Conservation (phyloP, 2,329 filamentous ascomycete species). For the Arachnomyces sp. region DNA sequence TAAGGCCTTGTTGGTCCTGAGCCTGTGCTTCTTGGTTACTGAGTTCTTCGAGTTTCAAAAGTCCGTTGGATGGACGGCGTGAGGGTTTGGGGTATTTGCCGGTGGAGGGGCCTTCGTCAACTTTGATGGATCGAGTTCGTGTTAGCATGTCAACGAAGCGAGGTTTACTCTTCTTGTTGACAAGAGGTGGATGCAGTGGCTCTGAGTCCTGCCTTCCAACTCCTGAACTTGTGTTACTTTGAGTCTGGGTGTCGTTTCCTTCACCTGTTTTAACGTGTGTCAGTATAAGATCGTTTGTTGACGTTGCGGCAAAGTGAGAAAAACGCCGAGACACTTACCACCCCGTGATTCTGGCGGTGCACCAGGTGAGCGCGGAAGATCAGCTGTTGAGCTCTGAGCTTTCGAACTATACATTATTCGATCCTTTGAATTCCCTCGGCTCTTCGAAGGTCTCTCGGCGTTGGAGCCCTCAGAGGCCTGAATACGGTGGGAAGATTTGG, state of each 20-base stretch:
- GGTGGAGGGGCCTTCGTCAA: constrained; percentile 32
- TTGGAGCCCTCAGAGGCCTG: constrained; percentile 33
- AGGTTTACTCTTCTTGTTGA: constrained; percentile 35
- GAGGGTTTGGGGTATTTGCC: constrained; percentile 18
- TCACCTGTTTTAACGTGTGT: constrained; percentile 5
- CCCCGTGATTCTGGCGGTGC: constrained; percentile 20
- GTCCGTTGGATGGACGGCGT: constrained; percentile 32
- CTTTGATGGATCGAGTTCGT: constrained; percentile 36
- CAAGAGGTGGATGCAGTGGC: constrained; percentile 12
- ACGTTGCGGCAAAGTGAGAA: neutral
- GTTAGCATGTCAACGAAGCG: constrained; percentile 38
- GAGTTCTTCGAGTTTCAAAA: constrained; percentile 31
- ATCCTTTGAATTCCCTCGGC: constrained; percentile 37
- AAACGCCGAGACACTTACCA: too few species aligned
- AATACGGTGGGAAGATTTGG: constrained; percentile 35
- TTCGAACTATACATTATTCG: constrained; percentile 29
- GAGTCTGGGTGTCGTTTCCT: constrained; percentile 9
- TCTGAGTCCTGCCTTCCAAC: constrained; percentile 18
- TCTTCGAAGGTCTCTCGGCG: constrained; percentile 29
- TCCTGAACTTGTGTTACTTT: constrained; percentile 4
- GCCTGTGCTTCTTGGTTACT: constrained; percentile 16
- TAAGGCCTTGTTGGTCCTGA: constrained; percentile 41
- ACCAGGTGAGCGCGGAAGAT: constrained; percentile 27
- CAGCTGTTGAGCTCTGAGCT: constrained; percentile 34
- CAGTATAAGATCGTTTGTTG: neutral